phyloP scores from a whole-genome alignment of 768 basidiomycete genomes.

The Cyathus striatus region DNA sequence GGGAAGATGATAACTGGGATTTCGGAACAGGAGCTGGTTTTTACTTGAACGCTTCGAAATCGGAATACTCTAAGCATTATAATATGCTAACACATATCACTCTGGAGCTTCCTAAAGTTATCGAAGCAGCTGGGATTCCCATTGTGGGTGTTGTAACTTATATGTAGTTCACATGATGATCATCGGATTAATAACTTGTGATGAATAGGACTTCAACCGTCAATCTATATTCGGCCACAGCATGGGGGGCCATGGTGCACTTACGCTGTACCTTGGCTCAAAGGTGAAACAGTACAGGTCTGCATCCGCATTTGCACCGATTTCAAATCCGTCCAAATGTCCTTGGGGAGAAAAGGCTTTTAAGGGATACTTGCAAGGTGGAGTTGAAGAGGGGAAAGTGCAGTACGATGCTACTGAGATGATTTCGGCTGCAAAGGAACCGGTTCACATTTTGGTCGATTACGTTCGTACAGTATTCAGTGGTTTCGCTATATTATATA shows the following conservation, averaged over 20 bases:
- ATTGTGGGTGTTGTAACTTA: slow-evolving; percentile 46
- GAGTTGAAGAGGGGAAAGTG: slow-evolving; percentile 66
- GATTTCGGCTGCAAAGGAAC: slow-evolving; percentile 54
- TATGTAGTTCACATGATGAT: background rate
- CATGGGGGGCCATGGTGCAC: slow-evolving; percentile 96
- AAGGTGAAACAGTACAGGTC: slow-evolving; percentile 71
- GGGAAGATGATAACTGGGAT: slow-evolving; percentile 81
- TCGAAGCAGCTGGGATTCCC: slow-evolving; percentile 69
- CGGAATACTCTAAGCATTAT: slow-evolving; percentile 69
- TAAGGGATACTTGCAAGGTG: slow-evolving; percentile 73
- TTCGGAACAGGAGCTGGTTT: slow-evolving; percentile 96
- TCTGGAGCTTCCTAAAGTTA: slow-evolving; percentile 75
- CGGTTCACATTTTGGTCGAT: slow-evolving; percentile 81
- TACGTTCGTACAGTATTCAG: slow-evolving; percentile 49
- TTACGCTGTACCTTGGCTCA: slow-evolving; percentile 83
- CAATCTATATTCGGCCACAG: slow-evolving; percentile 94
- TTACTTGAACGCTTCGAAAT: slow-evolving; percentile 87
- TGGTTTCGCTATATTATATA: background rate
- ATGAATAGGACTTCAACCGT: slow-evolving; percentile 67
- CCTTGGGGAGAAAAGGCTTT: slow-evolving; percentile 96
- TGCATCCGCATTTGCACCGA: slow-evolving; percentile 84
- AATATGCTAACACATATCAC: slow-evolving; percentile 88
- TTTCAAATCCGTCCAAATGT: slow-evolving; percentile 79
- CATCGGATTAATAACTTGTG: slow-evolving; percentile 1
- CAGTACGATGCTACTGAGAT: slow-evolving; percentile 85